Percentiles rank a stretch among this genome's conserved stretches.
Conservation (phyloP, 495 filamentous ascomycete species). For the Podospora pseudoanserina region DNA sequence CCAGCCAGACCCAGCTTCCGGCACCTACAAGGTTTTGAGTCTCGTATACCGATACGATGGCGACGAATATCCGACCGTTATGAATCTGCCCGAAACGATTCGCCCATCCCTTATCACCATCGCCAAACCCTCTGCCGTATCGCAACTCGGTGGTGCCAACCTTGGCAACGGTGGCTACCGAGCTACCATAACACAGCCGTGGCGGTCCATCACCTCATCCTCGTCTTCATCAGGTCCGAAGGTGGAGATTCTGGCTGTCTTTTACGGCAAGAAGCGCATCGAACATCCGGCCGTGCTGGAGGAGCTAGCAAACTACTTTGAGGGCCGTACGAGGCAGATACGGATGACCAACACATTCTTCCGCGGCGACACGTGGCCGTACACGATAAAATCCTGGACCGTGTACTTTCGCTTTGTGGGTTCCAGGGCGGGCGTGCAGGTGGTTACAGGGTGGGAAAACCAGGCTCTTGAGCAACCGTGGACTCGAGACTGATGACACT, state of each 20-base stretch:
- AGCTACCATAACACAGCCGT: conserved; percentile 10
- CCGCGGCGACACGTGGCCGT: conserved; percentile 25
- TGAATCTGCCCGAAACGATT: conserved; percentile 12
- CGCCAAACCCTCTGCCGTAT: not conserved
- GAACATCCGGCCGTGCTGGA: conserved; percentile 24
- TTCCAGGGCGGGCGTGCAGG: conserved; percentile 22
- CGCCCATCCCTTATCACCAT: conserved; percentile 4
- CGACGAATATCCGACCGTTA: conserved; percentile 1
- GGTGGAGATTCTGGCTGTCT: conserved; percentile 26
- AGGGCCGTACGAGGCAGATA: conserved; percentile 26
- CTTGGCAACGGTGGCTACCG: not conserved
- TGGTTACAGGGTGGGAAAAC: conserved; percentile 30
- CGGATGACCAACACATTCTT: conserved; percentile 30
- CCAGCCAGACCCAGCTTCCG: conserved; percentile 24
- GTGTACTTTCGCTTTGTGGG: conserved; percentile 27
- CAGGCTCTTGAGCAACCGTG: conserved; percentile 30
- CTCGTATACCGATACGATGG: conserved; percentile 27
- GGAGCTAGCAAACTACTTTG: conserved; percentile 23
- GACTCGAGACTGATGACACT: conserved; percentile 14
- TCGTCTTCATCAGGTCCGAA: conserved; percentile 10
- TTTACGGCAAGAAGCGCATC: conserved; percentile 25
- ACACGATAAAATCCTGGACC: conserved; percentile 27
- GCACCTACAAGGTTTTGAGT: conserved; percentile 20
- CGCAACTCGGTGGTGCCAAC: not conserved
- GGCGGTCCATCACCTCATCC: conserved; percentile 6